A percentile compares a stretch with the other conserved stretches of the same genome.
phyloP scores from a whole-genome alignment of 1,139 yeast genomes.

The Lipomyces yarrowii region DNA sequence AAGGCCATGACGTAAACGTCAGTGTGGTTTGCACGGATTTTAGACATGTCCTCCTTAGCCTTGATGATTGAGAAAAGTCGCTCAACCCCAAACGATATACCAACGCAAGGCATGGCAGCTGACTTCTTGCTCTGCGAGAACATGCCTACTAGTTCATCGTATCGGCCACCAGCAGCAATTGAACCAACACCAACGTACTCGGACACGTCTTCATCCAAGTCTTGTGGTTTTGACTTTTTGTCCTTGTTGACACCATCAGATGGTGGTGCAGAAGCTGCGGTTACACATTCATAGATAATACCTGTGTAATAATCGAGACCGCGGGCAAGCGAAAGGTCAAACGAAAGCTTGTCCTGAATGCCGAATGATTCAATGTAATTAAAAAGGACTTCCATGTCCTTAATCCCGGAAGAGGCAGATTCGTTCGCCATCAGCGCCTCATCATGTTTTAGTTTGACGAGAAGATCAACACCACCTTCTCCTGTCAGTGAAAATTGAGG shows the following conservation, averaged over 20 bases:
- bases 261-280: slow-evolving; percentile 94
- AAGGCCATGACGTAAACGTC: slow-evolving; percentile 96
- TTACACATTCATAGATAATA: slow-evolving; percentile 92
- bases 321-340: slow-evolving; percentile 93
- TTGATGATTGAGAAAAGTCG: slow-evolving; percentile 87
- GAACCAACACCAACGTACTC: slow-evolving; percentile 92
- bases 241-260: slow-evolving; percentile 55
- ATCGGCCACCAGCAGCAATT: slow-evolving; percentile 98
- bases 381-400: slow-evolving; percentile 74
- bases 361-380: slow-evolving; percentile 81
- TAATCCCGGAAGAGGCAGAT: slow-evolving; percentile 76
- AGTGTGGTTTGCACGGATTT: slow-evolving; percentile 78
- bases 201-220: slow-evolving; percentile 82
- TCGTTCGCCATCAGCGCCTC: slow-evolving; percentile 62
- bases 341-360: slow-evolving; percentile 64
- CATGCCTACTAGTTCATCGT: slow-evolving; percentile 95
- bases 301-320: slow-evolving; percentile 98
- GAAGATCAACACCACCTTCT: slow-evolving; percentile 58
- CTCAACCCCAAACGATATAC: slow-evolving; percentile 95
- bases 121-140: slow-evolving; percentile 81
- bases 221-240: slow-evolving; percentile 46
- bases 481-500: background rate
- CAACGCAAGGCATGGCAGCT: slow-evolving; percentile 91
- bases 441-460: slow-evolving; percentile 58
- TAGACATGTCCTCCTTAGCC: slow-evolving; percentile 58